Conservation (phyloP, 2,329 filamentous ascomycete genomes). For the Fusarium miscanthi region DNA sequence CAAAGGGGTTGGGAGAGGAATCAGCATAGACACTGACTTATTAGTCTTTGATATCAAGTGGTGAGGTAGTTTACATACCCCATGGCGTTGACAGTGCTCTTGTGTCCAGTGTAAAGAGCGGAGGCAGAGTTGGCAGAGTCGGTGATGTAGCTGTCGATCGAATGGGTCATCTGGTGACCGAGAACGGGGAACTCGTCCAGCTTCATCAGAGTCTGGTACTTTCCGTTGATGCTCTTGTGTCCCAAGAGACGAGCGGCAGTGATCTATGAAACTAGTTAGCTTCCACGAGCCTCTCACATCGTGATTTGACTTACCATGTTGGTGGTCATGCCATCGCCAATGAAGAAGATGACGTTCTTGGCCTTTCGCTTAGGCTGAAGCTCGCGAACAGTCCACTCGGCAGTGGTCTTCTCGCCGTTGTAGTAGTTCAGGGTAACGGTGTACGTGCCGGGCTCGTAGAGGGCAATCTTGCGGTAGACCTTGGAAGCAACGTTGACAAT, state of each 20-base stretch:
- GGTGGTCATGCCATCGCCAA: slow-evolving; percentile 79
- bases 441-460: slow-evolving; percentile 84
- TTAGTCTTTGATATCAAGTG: slow-evolving; percentile 8
- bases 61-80: slow-evolving; percentile 56
- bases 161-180: slow-evolving; percentile 91
- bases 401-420: slow-evolving; percentile 75
- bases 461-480: slow-evolving; percentile 78
- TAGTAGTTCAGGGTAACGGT: slow-evolving; percentile 82
- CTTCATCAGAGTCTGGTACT: slow-evolving; percentile 79
- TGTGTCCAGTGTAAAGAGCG: slow-evolving; percentile 84
- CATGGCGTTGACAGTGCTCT: slow-evolving; percentile 84
- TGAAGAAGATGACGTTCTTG: slow-evolving; percentile 88
- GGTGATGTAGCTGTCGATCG: slow-evolving; percentile 85
- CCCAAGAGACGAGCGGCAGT: slow-evolving; percentile 83
- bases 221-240: slow-evolving; percentile 86
- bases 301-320: slow-evolving; percentile 65
- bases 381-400: slow-evolving; percentile 81
- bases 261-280: slow-evolving; percentile 56
- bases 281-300: background rate
- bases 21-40: slow-evolving; percentile 74
- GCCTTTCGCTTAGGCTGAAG: slow-evolving; percentile 76
- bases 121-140: slow-evolving; percentile 88
- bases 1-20: slow-evolving; percentile 76
- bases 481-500: slow-evolving; percentile 85
- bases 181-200: slow-evolving; percentile 88